Conservation (phyloP, 768 basidiomycete species). For the Exsudoporus frostii region DNA sequence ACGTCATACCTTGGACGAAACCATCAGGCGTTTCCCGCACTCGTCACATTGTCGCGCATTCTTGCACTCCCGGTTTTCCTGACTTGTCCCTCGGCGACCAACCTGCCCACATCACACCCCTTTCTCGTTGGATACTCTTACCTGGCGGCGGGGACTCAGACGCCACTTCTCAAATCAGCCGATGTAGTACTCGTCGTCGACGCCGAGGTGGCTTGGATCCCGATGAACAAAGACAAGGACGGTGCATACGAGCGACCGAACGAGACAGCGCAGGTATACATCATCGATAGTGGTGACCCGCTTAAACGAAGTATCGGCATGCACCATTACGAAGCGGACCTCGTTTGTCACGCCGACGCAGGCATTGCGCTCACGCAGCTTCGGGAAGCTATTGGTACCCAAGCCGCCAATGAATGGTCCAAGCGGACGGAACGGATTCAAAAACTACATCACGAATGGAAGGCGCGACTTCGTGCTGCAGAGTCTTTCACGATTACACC, state of each 20-base stretch:
- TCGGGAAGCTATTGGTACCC: conserved; percentile 18
- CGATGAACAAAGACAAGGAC: conserved; percentile 38
- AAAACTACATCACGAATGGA: conserved; percentile 27
- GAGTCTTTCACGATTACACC: conserved; percentile 29
- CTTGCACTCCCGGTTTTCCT: conserved; percentile 56
- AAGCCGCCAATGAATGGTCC: conserved; percentile 7
- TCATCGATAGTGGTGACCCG: conserved; percentile 62
- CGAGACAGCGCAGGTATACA: conserved; percentile 47
- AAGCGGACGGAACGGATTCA: conserved; percentile 17
- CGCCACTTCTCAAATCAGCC: conserved; percentile 46
- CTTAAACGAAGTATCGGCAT: conserved; percentile 48
- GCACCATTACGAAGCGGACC: conserved; percentile 51
- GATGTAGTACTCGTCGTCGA: conserved; percentile 69
- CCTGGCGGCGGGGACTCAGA: conserved; percentile 43
- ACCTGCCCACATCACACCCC: conserved; percentile 56
- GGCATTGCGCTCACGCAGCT: conserved; percentile 51
- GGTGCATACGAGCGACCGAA: conserved; percentile 34
- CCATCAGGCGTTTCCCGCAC: conserved; percentile 40
- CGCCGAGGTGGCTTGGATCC: conserved; percentile 64
- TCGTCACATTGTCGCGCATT: conserved; percentile 45
- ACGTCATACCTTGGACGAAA: conserved; percentile 63
- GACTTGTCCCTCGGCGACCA: conserved; percentile 48
- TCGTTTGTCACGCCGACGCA: conserved; percentile 57
- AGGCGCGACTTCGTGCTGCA: conserved; percentile 24
- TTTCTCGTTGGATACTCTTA: conserved; percentile 52